phyloP scores from a whole-genome alignment of 768 basidiomycete species.

The Termitomyces sp. region DNA sequence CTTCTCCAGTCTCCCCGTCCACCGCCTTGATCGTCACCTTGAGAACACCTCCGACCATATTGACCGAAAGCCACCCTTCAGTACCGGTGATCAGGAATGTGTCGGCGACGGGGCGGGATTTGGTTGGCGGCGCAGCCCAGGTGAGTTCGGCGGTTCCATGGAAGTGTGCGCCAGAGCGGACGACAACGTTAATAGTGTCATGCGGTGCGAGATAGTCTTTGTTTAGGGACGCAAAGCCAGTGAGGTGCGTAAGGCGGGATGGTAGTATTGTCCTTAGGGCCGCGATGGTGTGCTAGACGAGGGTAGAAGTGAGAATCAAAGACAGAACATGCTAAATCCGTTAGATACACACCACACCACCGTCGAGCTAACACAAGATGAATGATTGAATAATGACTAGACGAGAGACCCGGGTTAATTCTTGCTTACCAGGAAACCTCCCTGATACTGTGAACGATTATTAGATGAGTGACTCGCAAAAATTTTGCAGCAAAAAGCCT shows the following conservation, averaged over 20 bases:
- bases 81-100: slow-evolving; percentile 54
- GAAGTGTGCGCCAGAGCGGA: slow-evolving; percentile 41
- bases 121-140: slow-evolving; percentile 52
- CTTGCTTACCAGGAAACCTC: slow-evolving; percentile 69
- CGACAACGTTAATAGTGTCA: slow-evolving; percentile 66
- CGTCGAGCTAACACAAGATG: slow-evolving; percentile 49
- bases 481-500: slow-evolving; percentile 2
- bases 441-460: slow-evolving; percentile 51
- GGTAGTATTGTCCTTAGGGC: slow-evolving; percentile 58
- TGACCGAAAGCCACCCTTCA: slow-evolving; percentile 52
- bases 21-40: slow-evolving; percentile 35
- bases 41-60: slow-evolving; percentile 24
- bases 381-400: neutral
- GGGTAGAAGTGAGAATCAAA: neutral
- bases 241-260: slow-evolving; percentile 44
- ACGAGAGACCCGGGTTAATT: neutral
- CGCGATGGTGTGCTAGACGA: slow-evolving; percentile 55
- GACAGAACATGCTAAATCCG: neutral
- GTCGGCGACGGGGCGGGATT: slow-evolving; percentile 29
- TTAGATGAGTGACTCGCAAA: neutral
- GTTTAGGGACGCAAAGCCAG: slow-evolving; percentile 63
- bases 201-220: slow-evolving; percentile 68
- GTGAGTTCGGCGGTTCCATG: slow-evolving; percentile 61
- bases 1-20: slow-evolving; percentile 34
- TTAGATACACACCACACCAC: slow-evolving; percentile 55